Conservation (phyloP, 163 green algal genomes). For the Scenedesmus sp. region DNA sequence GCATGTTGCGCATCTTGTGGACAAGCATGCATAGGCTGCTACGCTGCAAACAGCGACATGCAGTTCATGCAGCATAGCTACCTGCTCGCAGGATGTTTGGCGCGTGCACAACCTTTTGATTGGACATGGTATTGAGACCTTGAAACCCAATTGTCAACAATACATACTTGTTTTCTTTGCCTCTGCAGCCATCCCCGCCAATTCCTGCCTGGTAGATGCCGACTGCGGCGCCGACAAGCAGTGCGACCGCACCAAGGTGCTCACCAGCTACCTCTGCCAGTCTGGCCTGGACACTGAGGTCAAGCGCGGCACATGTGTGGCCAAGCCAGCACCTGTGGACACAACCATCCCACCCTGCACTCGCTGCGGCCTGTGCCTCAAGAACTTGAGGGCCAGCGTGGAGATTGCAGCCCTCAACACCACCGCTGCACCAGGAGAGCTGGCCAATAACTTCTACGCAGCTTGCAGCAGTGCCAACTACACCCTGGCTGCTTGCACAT, state of each 20-base stretch:
- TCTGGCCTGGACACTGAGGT: not conserved
- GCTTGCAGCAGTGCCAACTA: constrained; percentile 6
- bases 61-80: too few species aligned
- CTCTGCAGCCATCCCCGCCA: not conserved
- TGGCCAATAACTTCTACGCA: constrained; percentile 15
- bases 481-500: constrained; percentile 4
- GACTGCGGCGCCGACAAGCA: constrained; percentile 19
- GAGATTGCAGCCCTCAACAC: constrained; percentile 1
- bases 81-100: too few species aligned
- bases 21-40: too few species aligned
- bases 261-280: not conserved
- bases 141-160: too few species aligned
- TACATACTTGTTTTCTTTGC: not conserved
- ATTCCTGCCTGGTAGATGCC: not conserved
- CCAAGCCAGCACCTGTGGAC: constrained; percentile 8
- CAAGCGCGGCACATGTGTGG: not conserved
- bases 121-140: too few species aligned
- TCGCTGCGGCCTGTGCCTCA: constrained; percentile 21
- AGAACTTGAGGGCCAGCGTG: not conserved
- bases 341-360: constrained; percentile 2
- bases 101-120: too few species aligned
- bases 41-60: too few species aligned
- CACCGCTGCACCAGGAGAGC: not conserved
- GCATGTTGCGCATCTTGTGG: not conserved
- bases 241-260: not conserved